A percentile compares a stretch with the other conserved stretches of the same genome.
These are phyloP conservation scores for Beta vulgaris DNA, from an alignment of 148 eudicot species.

Conservation along the genomic window DNA sequence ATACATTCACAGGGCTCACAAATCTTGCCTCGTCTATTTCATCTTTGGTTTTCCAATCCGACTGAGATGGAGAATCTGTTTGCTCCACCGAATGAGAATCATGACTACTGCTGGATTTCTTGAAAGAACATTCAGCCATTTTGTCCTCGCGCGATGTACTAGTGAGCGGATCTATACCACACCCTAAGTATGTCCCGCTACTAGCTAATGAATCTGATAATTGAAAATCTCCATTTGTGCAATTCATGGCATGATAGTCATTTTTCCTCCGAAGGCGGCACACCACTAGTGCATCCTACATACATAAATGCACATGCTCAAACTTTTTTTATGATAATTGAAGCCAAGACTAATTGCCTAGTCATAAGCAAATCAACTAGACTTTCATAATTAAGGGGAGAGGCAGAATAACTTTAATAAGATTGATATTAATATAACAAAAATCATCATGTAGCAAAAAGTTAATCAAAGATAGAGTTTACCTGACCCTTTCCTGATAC, in stretches of 20 bases:
- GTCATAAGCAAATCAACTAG: no score
- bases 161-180: constrained; percentile 30
- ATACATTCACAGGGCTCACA: not conserved
- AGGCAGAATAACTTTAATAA: no score
- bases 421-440: no score
- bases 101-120: constrained; percentile 53
- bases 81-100: constrained; percentile 57
- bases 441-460: not conserved
- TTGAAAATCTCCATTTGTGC: constrained; percentile 28
- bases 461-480: not conserved
- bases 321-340: no score
- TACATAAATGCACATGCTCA: not conserved
- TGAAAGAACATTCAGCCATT: constrained; percentile 37
- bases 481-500: constrained; percentile 65
- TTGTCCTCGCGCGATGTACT: constrained; percentile 28
- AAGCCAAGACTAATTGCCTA: no score
- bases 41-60: constrained; percentile 34
- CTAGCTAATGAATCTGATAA: constrained; percentile 27
- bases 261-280: constrained; percentile 68
- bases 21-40: constrained; percentile 10
- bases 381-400: no score
- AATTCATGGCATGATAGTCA: constrained; percentile 36
- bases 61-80: constrained; percentile 44
- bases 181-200: constrained; percentile 28
- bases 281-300: constrained; percentile 75